Base-by-base conservation (phyloP, 2,329 filamentous ascomycete genomes). In the Sporothrix pallida region DNA sequence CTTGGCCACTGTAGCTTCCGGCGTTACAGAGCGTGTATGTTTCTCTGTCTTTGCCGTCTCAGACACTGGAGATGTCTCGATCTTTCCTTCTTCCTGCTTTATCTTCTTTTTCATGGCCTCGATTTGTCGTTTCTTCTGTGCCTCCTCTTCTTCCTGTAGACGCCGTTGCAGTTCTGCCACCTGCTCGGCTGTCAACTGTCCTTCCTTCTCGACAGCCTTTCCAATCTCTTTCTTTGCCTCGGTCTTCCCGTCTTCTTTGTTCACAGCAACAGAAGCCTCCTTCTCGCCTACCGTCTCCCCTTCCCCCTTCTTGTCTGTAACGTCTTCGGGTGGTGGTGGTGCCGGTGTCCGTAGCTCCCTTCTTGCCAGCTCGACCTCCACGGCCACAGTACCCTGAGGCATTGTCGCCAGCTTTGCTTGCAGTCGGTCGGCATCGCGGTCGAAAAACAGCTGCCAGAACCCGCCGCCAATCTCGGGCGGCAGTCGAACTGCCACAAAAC, bases 291-390 rank as follows among this genome's bases (percentile, higher is more conserved):
- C 13, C 12, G 26, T 7, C 67, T 46, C 26, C 7, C 26, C 17
- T 6, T 26, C 70, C 9, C 54, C 46, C 2, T 17, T n/a, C 9
- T 7, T 37, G 31, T 68, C 60, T 5, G 23, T 17, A 10, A 46
- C n/a, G 1, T 67, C 48, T 12, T 60, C 54, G 15, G 74, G 58
- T 3, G 70, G 52, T 12, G 68, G 70, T 8, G 75, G 75, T 17
- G 62, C 58, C 31, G 62, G 52, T 8, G 70, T 70, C n/a, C 73
- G 72, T 50, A 84, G 86, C 78, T 90, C 88, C 23, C 84, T 84
- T 12, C 87, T 82, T 1, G 81, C 81, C 31, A 90, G 79, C 78
- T 89, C 87, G 2, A 90, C 79, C 71, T 90, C 88, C 7, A 90
- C 81, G 0, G 89, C 84, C 13, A 84, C 81, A 2, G 83, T 86